Conservation (phyloP, 768 basidiomycete species). For the Thelephora ganbajun region DNA sequence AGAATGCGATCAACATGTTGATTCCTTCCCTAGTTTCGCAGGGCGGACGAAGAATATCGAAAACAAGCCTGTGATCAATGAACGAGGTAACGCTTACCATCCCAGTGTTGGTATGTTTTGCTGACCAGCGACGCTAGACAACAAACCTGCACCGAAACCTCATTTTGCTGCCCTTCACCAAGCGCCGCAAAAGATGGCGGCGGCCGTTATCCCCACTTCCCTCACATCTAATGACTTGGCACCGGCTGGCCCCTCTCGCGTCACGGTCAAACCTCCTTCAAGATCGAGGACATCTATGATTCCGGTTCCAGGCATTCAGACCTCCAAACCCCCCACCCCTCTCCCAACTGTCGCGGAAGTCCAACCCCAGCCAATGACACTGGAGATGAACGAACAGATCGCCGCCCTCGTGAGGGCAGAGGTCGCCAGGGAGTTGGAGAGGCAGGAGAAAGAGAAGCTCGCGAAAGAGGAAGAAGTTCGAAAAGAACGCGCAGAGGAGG, state of each 20-base stretch:
- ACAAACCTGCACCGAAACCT: slow-evolving; percentile 39
- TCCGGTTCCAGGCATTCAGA: background rate
- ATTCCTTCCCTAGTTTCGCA: slow-evolving; percentile 41
- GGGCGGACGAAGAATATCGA: slow-evolving; percentile 77
- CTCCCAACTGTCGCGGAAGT: slow-evolving; percentile 6
- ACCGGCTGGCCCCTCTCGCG: background rate
- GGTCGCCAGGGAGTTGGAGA: slow-evolving; percentile 49
- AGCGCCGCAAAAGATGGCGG: slow-evolving; percentile 29
- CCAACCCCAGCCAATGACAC: slow-evolving; percentile 12
- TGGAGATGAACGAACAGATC: slow-evolving; percentile 67
- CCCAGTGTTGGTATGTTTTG: background rate
- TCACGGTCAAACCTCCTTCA: slow-evolving; percentile 4
- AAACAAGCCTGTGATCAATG: slow-evolving; percentile 68
- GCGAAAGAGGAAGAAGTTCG: slow-evolving; percentile 12
- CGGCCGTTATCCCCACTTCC: slow-evolving; percentile 23
- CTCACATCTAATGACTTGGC: slow-evolving; percentile 2
- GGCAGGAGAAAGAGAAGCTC: slow-evolving; percentile 16
- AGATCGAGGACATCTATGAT: slow-evolving; percentile 1
- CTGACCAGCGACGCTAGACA: slow-evolving; percentile 25
- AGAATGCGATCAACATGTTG: background rate
- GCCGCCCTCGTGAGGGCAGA: slow-evolving; percentile 62
- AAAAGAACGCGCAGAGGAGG: slow-evolving; percentile 6
- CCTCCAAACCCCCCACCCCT: slow-evolving; percentile 2
- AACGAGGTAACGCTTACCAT: slow-evolving; percentile 36
- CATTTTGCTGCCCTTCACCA: slow-evolving; percentile 53